Conservation (phyloP, 805 yeast species). For the Ogataea wickerhamii region DNA sequence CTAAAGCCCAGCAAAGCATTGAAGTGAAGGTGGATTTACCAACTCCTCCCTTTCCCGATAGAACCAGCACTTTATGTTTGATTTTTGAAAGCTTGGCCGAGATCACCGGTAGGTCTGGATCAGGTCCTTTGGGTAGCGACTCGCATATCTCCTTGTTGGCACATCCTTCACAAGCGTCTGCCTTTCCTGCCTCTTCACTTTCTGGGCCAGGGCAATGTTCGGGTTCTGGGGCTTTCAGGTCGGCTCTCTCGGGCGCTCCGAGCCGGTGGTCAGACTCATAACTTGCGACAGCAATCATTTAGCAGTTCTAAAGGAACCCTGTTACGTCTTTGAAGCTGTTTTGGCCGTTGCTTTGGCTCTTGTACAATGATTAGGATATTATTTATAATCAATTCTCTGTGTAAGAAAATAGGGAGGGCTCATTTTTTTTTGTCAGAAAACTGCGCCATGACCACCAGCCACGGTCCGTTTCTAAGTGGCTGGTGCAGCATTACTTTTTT, state of each 20-base stretch:
- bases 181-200: conserved; percentile 87
- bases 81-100: conserved; percentile 59
- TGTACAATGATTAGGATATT: too few relatives aligned
- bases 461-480: too few relatives aligned
- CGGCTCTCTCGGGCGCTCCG: conserved; percentile 6
- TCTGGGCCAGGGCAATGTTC: conserved; percentile 99
- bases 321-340: neutral
- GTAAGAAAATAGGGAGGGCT: too few relatives aligned
- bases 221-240: conserved; percentile 71
- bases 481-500: too few relatives aligned
- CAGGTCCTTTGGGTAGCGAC: conserved; percentile 88
- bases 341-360: too few relatives aligned
- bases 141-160: conserved; percentile 91
- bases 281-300: conserved; percentile 14
- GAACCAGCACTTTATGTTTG: conserved; percentile 74
- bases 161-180: conserved; percentile 92
- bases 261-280: conserved; percentile 1
- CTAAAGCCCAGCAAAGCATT: conserved; percentile 95
- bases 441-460: too few relatives aligned
- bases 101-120: conserved; percentile 82
- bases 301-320: too few relatives aligned
- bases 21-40: conserved; percentile 96
- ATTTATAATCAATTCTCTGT: too few relatives aligned
- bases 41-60: conserved; percentile 91
- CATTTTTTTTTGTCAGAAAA: too few relatives aligned